A percentile compares a stretch with the other conserved stretches of the same genome.
Evolutionary conservation across 352 stramenopile species (phyloP).

Genomic region (Pythium aphanidermatum): DNA sequence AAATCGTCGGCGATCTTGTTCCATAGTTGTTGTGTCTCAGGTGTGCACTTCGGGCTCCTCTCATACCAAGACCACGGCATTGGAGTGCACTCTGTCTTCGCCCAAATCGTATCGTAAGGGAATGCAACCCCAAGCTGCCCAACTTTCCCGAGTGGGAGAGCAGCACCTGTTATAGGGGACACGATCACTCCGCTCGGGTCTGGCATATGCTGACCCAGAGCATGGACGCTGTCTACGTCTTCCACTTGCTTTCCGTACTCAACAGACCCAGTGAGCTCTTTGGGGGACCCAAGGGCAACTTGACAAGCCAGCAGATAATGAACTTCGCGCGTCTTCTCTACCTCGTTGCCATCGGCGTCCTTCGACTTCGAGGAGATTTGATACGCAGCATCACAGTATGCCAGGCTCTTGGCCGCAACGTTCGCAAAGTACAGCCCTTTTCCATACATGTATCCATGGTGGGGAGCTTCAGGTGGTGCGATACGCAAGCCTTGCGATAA

Average conservation of each 20-base stretch:
- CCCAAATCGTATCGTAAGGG: conserved; percentile 43
- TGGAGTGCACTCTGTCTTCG: conserved; percentile 33
- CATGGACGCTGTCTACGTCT: conserved; percentile 56
- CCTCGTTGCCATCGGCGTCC: conserved; percentile 27
- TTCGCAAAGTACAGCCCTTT: conserved; percentile 88
- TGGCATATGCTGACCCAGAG: conserved; percentile 35
- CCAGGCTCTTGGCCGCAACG: conserved; percentile 63
- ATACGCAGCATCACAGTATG: conserved; percentile 64
- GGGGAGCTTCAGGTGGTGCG: conserved; percentile 75
- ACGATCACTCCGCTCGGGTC: conserved; percentile 44
- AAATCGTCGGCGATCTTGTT: conserved; percentile 38
- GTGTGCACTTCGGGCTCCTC: conserved; percentile 25
- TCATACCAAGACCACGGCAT: conserved; percentile 31
- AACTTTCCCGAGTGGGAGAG: conserved; percentile 45
- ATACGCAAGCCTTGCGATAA: conserved; percentile 81
- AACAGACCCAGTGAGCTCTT: conserved; percentile 15
- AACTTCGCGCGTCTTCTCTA: conserved; percentile 38
- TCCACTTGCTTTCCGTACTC: conserved; percentile 31
- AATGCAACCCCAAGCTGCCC: conserved; percentile 33
- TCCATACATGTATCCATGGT: conserved; percentile 76
- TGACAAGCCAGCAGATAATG: conserved; percentile 75
- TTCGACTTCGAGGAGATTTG: conserved; percentile 26
- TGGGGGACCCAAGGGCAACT: conserved; percentile 45
- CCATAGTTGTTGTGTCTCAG: conserved; percentile 31
- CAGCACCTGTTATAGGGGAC: conserved; percentile 43